Base-by-base conservation (phyloP, 83 land plant genomes). In the Picea mariana region DNA sequence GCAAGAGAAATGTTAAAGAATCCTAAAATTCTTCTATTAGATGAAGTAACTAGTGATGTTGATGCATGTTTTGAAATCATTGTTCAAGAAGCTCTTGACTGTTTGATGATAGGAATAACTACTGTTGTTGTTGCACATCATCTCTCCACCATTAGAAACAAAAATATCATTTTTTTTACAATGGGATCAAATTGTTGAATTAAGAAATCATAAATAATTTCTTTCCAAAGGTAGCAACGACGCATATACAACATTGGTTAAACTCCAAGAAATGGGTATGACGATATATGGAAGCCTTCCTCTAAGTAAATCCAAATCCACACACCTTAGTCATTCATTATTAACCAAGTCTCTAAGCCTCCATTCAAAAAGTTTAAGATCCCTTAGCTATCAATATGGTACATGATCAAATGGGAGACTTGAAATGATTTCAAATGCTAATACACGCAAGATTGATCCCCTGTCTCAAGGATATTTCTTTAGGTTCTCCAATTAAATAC, bases 1-100 rank as follows among this genome's bases (percentile, higher is more conserved):
- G 99, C 99, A 18, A 90, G 99, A 68, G 99, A 98, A 13, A 95
- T 97, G 98, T 81, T 97, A 42, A 97, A 93, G 75, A 86, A 95
- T 78, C 99, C 98, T 27, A 92, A 93, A 49, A 94, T 97, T 81
- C 91, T 97, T 20, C 92, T 97, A 64, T 94, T 97, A 44, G 99
- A 97, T 85, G 99, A 97, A 88, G 99, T 98, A 21, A 97, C 99
- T 9, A 97, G 99, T 85, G 99, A 97, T 42, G 92, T 97, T 20
- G 99, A 97, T 90, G 95, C 99, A 65, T 89, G 90, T 44, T 97
- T 98, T 1, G 99, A 97, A 87, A 87, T 89, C 83, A 85, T 92
- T 65, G 99, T 97, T 40, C 98, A 97, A 78, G 98, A 95, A 86
- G 98, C 99, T 11, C 84, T 97, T 24, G 97, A 95, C 80, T 89